phyloP scores from a whole-genome alignment of 495 filamentous ascomycete species.

The Trichoderma orchidacearum region DNA sequence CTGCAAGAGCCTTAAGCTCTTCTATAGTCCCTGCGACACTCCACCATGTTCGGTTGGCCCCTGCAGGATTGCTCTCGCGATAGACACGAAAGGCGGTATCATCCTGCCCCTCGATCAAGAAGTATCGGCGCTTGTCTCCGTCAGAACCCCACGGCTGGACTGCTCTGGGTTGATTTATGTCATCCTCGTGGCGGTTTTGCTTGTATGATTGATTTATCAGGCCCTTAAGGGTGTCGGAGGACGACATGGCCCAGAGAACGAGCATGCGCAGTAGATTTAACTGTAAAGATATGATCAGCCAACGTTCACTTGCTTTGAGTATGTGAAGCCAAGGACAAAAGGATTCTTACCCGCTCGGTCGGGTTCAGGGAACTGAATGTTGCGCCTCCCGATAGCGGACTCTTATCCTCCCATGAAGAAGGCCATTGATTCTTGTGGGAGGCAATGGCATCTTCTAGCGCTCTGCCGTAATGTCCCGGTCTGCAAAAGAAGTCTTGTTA shows the following conservation, averaged over 20 bases:
- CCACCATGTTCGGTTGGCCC: constrained; percentile 75
- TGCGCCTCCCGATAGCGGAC: constrained; percentile 63
- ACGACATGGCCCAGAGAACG: constrained; percentile 79
- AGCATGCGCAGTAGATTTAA: constrained; percentile 70
- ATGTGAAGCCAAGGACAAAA: background rate
- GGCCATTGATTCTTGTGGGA: constrained; percentile 85
- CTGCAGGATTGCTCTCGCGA: constrained; percentile 74
- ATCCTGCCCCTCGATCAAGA: constrained; percentile 84
- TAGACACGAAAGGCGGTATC: constrained; percentile 94
- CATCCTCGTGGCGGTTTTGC: constrained; percentile 74
- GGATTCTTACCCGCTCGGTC: constrained; percentile 56
- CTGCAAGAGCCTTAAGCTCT: constrained; percentile 59
- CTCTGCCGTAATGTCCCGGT: constrained; percentile 77
- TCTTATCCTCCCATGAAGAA: constrained; percentile 70
- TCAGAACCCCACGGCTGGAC: constrained; percentile 93
- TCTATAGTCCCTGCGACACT: constrained; percentile 84
- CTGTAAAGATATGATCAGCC: constrained; percentile 25
- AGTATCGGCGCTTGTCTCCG: constrained; percentile 82
- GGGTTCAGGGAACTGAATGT: constrained; percentile 71
- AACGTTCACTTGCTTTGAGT: background rate
- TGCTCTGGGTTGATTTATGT: constrained; percentile 83
- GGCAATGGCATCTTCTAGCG: constrained; percentile 83
- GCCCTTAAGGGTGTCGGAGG: constrained; percentile 67
- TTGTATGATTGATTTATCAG: constrained; percentile 86
- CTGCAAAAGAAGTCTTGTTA: constrained; percentile 20